Conservation (phyloP, 73 alveolate genomes). For the Urostyla sp. region DNA sequence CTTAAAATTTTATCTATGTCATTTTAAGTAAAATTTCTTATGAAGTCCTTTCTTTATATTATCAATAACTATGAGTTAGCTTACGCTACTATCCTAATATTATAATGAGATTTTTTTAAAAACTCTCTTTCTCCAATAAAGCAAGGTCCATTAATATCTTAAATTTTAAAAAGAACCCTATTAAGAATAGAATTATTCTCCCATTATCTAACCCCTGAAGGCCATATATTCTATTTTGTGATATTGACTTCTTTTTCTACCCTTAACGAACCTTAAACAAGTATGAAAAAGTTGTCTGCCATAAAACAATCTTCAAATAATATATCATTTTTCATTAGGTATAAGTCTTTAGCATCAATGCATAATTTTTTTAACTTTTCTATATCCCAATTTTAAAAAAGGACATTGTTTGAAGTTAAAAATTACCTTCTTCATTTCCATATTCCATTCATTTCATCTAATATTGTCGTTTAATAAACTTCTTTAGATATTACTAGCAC, state of each 20-base stretch:
- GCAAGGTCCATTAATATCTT: neutral
- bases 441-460: slow-evolving; percentile 17
- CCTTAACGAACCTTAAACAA: slow-evolving; percentile 43
- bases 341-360: neutral
- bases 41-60: slow-evolving; percentile 3
- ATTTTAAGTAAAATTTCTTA: neutral
- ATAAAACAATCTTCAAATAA: slow-evolving; percentile 41
- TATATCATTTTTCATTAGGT: slow-evolving; percentile 25
- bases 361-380: slow-evolving; percentile 33
- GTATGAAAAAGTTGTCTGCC: slow-evolving; percentile 25
- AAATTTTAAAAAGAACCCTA: slow-evolving; percentile 38
- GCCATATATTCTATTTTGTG: slow-evolving; percentile 64
- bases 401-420: neutral
- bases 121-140: slow-evolving; percentile 61
- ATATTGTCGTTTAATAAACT: neutral
- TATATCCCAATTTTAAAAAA: slow-evolving; percentile 28
- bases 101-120: neutral
- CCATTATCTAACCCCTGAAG: slow-evolving; percentile 46
- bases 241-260: slow-evolving; percentile 59
- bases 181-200: slow-evolving; percentile 29
- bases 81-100: slow-evolving; percentile 41
- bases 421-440: slow-evolving; percentile 22
- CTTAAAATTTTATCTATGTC: slow-evolving; percentile 35
- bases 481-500: slow-evolving; percentile 25
- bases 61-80: neutral